A percentile compares a stretch with the other conserved stretches of the same genome.
phyloP scores from a whole-genome alignment of 2,329 filamentous ascomycete genomes.

The Ceratocystis variospora region DNA sequence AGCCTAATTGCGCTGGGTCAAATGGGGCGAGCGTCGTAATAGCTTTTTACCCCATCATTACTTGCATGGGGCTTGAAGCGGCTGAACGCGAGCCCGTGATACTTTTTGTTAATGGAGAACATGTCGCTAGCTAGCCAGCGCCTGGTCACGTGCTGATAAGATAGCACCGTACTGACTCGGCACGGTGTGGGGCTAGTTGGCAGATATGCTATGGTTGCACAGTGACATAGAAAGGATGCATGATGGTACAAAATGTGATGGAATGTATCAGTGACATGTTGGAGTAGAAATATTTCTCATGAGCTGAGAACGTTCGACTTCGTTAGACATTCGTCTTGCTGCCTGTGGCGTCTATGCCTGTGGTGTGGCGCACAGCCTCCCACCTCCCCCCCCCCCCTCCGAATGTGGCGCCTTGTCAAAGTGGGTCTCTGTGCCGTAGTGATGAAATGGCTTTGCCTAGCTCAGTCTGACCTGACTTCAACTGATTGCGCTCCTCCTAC shows the following conservation, averaged over 20 bases:
- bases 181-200: background rate
- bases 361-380: background rate
- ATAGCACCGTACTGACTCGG: background rate
- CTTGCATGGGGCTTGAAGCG: background rate
- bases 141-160: slow-evolving; percentile 10
- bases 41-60: background rate
- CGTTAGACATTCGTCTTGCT: background rate
- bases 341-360: background rate
- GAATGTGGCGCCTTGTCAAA: background rate
- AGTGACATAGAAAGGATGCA: background rate
- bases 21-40: background rate
- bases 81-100: background rate
- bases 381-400: background rate
- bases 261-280: background rate
- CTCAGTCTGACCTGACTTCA: background rate
- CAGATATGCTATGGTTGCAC: background rate
- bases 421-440: background rate
- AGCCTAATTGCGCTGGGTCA: too few relatives aligned
- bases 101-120: background rate
- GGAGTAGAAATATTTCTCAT: too few relatives aligned
- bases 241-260: background rate
- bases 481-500: background rate
- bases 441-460: background rate
- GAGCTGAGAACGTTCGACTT: background rate
- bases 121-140: background rate